Evolutionary conservation across 2,329 filamentous ascomycete genomes (phyloP), one percentile per base, ranked within the genome.

Genomic region (Fusarium sp.): DNA sequence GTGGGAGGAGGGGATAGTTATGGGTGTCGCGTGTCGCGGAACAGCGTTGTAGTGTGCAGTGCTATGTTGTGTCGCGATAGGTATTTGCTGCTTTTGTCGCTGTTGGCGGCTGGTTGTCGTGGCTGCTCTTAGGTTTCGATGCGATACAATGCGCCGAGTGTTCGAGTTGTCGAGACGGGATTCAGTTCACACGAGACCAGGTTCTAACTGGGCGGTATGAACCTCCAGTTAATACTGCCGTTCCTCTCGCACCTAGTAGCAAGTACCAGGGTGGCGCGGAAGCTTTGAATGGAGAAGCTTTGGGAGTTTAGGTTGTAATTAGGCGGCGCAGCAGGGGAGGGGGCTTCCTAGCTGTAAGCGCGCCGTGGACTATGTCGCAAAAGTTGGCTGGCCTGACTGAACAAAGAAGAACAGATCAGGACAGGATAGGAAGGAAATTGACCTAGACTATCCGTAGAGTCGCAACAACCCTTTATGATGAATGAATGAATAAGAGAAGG

Each of bases 141-240:
- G 63, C 68, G 64, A 66, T 69, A 49, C 53, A 63, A 68, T 68
- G 65, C 63, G 72, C 69, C 69, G 57, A 61, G 62, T 56, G 64
- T 57, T 71, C 46, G 67, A 59, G 63, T 75, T 69, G 71, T 74
- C 68, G 56, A 70, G 68, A 65, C 68, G 56, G 68, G 68, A 65
- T 71, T 69, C 53, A 60, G 60, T 75, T 68, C 70, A 74, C 73
- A 75, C 72, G 66, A 75, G 72, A 75, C 73, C 63, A 74, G 68
- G 72, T 73, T 71, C 70, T 69, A 63, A 71, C 65, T 68, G 66
- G 68, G 68, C 69, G 72, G 71, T 74, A 72, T 68, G 63, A 54
- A 48, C 53, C 60, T 66, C 56, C 43, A 71, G 65, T 54, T 71
- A 66, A 71, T 71, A 71, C 68, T 71, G 68, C 68, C 68, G 68